These are phyloP conservation scores for Phytophthora ramorum DNA, from an alignment of 352 stramenopile species.

Conservation along the genomic window DNA sequence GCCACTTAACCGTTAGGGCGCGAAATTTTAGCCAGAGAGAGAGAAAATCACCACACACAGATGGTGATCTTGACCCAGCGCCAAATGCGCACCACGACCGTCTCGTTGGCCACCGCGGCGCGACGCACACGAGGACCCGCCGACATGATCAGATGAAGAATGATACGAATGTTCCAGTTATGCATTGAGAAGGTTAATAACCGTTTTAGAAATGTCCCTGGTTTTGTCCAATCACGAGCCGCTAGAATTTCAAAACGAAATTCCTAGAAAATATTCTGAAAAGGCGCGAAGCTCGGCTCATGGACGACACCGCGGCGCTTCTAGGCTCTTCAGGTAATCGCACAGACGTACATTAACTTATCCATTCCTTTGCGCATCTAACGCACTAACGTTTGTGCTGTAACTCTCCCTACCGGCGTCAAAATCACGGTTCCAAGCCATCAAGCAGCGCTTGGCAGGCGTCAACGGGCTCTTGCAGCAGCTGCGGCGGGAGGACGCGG, in stretches of 20 bases:
- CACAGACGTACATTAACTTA: neutral
- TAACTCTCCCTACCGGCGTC: neutral
- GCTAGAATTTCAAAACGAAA: constrained; percentile 28
- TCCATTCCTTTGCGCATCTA: neutral
- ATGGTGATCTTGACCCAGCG: constrained; percentile 74
- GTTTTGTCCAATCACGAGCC: constrained; percentile 5
- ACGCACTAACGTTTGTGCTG: neutral
- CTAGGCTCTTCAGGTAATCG: constrained; percentile 62
- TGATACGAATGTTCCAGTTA: constrained; percentile 10
- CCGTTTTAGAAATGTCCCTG: neutral
- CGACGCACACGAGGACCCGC: constrained; percentile 61
- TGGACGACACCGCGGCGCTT: constrained; percentile 67
- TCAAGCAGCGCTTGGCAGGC: constrained; percentile 83
- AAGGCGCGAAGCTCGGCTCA: constrained; percentile 12
- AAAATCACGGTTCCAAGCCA: constrained; percentile 46
- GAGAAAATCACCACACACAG: constrained; percentile 31
- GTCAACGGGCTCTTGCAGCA: constrained; percentile 62
- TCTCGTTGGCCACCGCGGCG: constrained; percentile 61
- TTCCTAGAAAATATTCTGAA: constrained; percentile 13
- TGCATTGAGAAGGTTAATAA: neutral
- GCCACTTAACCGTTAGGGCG: neutral
- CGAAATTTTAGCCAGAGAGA: neutral
- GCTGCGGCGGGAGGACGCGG: constrained; percentile 36
- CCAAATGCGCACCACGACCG: constrained; percentile 64
- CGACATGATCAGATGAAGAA: constrained; percentile 42